These are phyloP conservation scores for Solanum etuberosum DNA, from an alignment of 257 asterid species.

Conservation along the genomic window DNA sequence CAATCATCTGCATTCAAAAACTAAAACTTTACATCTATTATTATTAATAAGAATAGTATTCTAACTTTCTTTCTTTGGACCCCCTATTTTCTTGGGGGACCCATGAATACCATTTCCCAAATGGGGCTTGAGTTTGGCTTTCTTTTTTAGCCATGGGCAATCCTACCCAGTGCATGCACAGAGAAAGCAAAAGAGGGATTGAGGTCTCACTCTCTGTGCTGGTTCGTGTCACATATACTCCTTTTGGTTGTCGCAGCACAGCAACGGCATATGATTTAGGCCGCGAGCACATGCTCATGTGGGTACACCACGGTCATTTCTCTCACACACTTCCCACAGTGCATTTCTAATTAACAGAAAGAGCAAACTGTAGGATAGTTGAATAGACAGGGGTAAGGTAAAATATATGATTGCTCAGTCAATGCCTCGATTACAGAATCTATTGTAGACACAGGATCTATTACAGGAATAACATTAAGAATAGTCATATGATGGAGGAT, in stretches of 20 bases:
- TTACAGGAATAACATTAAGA: background rate
- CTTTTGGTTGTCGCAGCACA: background rate
- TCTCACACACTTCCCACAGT: background rate
- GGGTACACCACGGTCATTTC: background rate
- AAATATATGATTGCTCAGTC: background rate
- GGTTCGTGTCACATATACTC: background rate
- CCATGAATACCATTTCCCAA: background rate
- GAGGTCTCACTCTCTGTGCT: background rate
- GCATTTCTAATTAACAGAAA: background rate
- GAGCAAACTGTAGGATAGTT: background rate
- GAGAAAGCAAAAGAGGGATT: slow-evolving; percentile 2
- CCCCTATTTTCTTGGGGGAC: background rate
- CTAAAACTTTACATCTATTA: background rate
- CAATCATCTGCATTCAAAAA: slow-evolving; percentile 12
- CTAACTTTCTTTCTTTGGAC: background rate
- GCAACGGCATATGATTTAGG: background rate
- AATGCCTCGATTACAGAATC: background rate
- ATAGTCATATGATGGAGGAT: background rate
- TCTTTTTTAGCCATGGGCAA: slow-evolving; percentile 1
- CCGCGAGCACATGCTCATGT: slow-evolving; percentile 1
- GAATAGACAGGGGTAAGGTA: background rate
- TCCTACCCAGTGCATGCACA: slow-evolving; percentile 6
- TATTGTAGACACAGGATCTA: background rate
- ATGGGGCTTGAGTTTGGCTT: background rate
- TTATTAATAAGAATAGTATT: background rate